phyloP scores from a whole-genome alignment of 257 asterid genomes.

The Solanum lycopersicoides region DNA sequence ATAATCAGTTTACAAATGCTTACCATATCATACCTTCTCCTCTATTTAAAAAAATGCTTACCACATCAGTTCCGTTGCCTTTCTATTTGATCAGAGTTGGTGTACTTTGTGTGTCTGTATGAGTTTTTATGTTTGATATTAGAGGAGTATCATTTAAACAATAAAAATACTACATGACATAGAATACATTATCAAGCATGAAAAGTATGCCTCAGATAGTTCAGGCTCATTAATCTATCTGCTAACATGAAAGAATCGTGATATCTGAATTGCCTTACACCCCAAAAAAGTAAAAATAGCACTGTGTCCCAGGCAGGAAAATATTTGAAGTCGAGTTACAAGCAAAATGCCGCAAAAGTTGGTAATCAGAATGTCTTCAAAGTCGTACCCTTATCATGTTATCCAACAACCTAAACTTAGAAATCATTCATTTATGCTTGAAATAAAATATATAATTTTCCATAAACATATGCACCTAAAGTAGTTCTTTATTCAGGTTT shows the following conservation, averaged over 20 bases:
- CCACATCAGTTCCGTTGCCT: background rate
- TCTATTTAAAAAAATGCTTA: background rate
- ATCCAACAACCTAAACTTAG: background rate
- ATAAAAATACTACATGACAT: background rate
- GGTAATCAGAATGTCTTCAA: background rate
- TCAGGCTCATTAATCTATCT: background rate
- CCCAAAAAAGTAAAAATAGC: background rate
- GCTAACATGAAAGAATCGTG: background rate
- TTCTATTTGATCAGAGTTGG: background rate
- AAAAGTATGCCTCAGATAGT: background rate
- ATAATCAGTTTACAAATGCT: background rate
- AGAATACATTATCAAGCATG: background rate
- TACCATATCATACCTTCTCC: background rate
- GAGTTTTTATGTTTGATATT: background rate
- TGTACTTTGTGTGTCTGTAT: background rate
- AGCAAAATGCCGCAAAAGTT: background rate
- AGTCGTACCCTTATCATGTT: background rate
- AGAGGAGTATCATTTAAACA: background rate
- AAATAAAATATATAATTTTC: background rate
- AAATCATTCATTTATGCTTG: background rate
- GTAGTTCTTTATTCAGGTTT: background rate
- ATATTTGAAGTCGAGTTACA: background rate
- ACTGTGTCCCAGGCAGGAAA: background rate
- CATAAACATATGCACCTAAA: background rate
- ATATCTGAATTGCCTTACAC: background rate